Evolutionary conservation across 2,329 filamentous ascomycete genomes (phyloP).

Genomic region (Acrocalymma vagum): DNA sequence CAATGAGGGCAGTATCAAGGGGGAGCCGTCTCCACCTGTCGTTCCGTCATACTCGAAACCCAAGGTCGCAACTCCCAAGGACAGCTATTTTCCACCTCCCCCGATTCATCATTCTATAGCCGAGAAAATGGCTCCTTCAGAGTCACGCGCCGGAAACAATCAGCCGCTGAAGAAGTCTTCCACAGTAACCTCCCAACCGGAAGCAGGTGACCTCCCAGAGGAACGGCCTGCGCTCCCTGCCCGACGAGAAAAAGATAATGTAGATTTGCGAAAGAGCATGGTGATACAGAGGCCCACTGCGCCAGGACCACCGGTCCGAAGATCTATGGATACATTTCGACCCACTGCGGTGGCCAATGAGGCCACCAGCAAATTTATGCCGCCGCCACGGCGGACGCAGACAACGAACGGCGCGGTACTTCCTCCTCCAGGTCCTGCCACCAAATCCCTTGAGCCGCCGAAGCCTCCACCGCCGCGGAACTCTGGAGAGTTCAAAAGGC

Average conservation of each 20-base stretch:
- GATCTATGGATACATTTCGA: slow-evolving; percentile 46
- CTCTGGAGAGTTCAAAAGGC: slow-evolving; percentile 42
- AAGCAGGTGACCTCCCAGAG: slow-evolving; percentile 41
- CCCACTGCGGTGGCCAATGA: slow-evolving; percentile 33
- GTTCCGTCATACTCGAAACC: slow-evolving; percentile 34
- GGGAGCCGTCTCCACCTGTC: slow-evolving; percentile 29
- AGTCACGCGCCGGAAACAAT: slow-evolving; percentile 26
- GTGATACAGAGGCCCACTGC: slow-evolving; percentile 37
- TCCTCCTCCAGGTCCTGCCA: slow-evolving; percentile 9
- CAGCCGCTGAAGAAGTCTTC: slow-evolving; percentile 30
- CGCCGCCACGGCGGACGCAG: slow-evolving; percentile 44
- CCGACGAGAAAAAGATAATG: slow-evolving; percentile 47
- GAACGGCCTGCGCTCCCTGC: slow-evolving; percentile 61
- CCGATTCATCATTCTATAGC: slow-evolving; percentile 39
- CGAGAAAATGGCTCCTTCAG: slow-evolving; percentile 30
- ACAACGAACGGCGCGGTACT: slow-evolving; percentile 26
- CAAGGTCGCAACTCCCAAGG: slow-evolving; percentile 27
- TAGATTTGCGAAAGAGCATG: slow-evolving; percentile 45
- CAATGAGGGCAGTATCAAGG: slow-evolving; percentile 66
- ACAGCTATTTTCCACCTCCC: slow-evolving; percentile 43
- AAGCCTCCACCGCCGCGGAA: slow-evolving; percentile 45
- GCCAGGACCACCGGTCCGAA: slow-evolving; percentile 43
- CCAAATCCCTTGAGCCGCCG: slow-evolving; percentile 39
- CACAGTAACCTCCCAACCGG: slow-evolving; percentile 17
- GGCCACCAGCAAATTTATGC: slow-evolving; percentile 36